phyloP scores from a whole-genome alignment of 2,329 filamentous ascomycete genomes.

The Nigrospora osmanthi region DNA sequence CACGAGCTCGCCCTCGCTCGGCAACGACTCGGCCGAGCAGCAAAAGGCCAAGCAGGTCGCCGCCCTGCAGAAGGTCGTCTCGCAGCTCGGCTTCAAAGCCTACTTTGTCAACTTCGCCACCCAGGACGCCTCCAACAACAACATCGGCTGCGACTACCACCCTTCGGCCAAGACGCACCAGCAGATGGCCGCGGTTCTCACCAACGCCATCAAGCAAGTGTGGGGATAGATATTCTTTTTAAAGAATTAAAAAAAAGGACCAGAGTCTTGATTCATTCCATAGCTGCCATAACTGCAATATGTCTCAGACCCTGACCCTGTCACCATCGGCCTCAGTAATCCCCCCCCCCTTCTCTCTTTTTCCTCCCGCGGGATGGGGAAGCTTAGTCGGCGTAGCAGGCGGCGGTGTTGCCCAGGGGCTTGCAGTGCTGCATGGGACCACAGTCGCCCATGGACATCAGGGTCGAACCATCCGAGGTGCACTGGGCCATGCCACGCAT shows the following conservation, averaged over 20 bases:
- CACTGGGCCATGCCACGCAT: no score
- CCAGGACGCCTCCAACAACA: constrained; percentile 22
- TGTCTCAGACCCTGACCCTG: no score
- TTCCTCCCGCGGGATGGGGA: no score
- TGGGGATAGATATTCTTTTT: not conserved
- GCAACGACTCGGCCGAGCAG: constrained; percentile 23
- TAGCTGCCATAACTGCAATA: no score
- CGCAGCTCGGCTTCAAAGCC: constrained; percentile 19
- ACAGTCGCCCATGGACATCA: no score
- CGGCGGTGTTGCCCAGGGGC: no score
- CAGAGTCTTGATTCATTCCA: no score
- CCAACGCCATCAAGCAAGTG: constrained; percentile 11
- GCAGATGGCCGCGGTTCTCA: constrained; percentile 18
- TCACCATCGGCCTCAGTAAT: no score
- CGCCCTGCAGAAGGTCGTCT: constrained; percentile 24
- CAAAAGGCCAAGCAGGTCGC: constrained; percentile 27
- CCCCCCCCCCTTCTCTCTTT: no score
- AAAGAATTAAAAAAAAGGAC: not conserved
- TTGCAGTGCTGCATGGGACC: no score
- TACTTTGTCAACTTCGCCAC: constrained; percentile 32
- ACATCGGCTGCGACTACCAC: constrained; percentile 34
- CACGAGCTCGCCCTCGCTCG: constrained; percentile 29
- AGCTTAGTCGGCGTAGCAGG: no score
- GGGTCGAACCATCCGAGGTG: no score
- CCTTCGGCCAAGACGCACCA: constrained; percentile 29